Evolutionary conservation across 192 early-diverging fungal species (phyloP).

Genomic region (Piromyces finnis): DNA sequence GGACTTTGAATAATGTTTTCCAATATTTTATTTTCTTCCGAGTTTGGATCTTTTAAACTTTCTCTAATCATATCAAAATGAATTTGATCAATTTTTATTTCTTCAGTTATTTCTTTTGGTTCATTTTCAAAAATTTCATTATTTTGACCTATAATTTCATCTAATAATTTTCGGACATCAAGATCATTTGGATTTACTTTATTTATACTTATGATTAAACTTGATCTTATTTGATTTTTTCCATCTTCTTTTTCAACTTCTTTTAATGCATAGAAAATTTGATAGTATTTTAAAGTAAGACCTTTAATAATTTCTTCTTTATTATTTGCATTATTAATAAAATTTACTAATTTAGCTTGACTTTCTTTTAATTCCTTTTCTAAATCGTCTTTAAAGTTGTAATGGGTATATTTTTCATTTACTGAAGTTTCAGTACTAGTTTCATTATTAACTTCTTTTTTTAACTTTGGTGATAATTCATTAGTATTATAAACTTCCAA

Average conservation of each 20-base stretch:
- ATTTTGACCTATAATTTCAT: background rate
- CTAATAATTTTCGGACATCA: background rate
- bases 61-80: background rate
- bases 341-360: background rate
- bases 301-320: background rate
- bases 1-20: background rate
- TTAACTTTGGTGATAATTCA: background rate
- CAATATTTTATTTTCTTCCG: background rate
- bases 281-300: background rate
- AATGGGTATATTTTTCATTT: background rate
- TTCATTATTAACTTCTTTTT: background rate
- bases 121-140: background rate
- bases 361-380: background rate
- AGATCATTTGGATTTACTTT: background rate
- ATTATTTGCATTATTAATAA: background rate
- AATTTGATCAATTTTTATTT: background rate
- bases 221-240: background rate
- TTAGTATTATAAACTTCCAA: background rate
- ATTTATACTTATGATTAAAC: background rate
- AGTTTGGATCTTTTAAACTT: background rate
- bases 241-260: background rate
- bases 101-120: background rate
- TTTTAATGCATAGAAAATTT: background rate
- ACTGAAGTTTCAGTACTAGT: background rate
- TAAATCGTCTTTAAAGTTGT: background rate